Evolutionary conservation across 2,329 filamentous ascomycete genomes (phyloP), one percentile per base, ranked within the genome.

Genomic region (Hymenotorrendiella dingleyae): DNA sequence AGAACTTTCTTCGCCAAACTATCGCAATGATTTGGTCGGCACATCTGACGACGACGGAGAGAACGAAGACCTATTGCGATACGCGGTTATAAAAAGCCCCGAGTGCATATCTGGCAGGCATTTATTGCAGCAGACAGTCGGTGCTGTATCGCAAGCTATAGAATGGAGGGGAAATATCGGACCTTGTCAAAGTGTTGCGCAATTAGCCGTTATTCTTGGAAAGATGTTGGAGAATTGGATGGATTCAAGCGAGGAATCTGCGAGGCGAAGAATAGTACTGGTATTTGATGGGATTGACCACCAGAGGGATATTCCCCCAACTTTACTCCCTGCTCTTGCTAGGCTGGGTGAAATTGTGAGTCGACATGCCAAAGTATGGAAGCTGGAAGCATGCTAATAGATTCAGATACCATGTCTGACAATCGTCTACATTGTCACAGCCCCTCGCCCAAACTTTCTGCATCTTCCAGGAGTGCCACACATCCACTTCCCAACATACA

Each of bases 271-370:
- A 50, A 89, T 95, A 54, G 80, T 91, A 7, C 65, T 97, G 45
- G 86, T 96, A 9, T 74, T 97, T 49, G 93, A 97, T 67, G 86
- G 80, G 9, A 82, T 97, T 44, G 91, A 97, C 62, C 77, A 74
- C 49, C 86, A 95, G 62, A 74, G 84, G 56, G 91, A 97, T 58
- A 80, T 84, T 5, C 79, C 85, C 5, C 74, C 80, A 3, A 94
- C 87, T 1, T 66, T 97, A 11, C 67, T 95, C 4, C 82, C 90
- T 23, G 89, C 86, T 10, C 67, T 98, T 48, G 86, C 85, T 17
- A 76, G 90, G 47, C 64, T 98, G 16, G 84, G 86, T 11, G 89
- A 96, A 63, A 74, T 83, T 47, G 86, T 93, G 67, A 55, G 81
- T 67, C 36, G 8, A 20, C 14, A 14, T 12, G 30, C 16, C 12